Evolutionary conservation across 805 yeast genomes (phyloP).

Genomic region (Hanseniaspora meyeri): DNA sequence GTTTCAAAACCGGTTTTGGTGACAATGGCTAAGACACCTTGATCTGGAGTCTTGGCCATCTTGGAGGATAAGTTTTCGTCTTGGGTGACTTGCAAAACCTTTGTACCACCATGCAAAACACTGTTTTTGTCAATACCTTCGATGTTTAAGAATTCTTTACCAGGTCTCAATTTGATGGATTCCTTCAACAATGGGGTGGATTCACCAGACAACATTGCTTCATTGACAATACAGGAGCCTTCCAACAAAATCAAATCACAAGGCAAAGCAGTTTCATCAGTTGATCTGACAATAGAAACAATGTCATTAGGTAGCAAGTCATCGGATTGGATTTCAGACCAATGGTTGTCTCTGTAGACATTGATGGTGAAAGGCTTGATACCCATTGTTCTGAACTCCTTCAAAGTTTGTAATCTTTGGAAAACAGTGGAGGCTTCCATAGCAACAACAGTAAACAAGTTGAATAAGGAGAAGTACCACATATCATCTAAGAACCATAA

Average conservation of each 20-base stretch:
- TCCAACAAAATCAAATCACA: slow-evolving; percentile 79
- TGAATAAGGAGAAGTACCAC: slow-evolving; percentile 90
- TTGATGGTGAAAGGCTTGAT: slow-evolving; percentile 76
- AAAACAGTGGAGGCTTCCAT: slow-evolving; percentile 91
- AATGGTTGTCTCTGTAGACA: slow-evolving; percentile 55
- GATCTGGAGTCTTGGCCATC: slow-evolving; percentile 62
- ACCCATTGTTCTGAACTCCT: slow-evolving; percentile 94
- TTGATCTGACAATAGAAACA: slow-evolving; percentile 76
- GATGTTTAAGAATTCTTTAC: slow-evolving; percentile 50
- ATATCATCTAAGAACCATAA: slow-evolving; percentile 92
- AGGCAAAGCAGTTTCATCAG: slow-evolving; percentile 83
- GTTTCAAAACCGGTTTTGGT: slow-evolving; percentile 96
- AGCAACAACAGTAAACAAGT: slow-evolving; percentile 79
- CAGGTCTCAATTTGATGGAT: slow-evolving; percentile 73
- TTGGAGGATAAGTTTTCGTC: slow-evolving; percentile 40
- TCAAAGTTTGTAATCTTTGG: slow-evolving; percentile 89
- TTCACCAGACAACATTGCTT: slow-evolving; percentile 98
- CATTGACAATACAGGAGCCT: slow-evolving; percentile 92
- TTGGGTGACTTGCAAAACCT: slow-evolving; percentile 78
- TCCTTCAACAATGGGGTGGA: slow-evolving; percentile 94
- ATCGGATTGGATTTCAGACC: slow-evolving; percentile 60
- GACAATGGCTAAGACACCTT: slow-evolving; percentile 83
- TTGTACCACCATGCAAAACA: slow-evolving; percentile 87
- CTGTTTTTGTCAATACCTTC: slow-evolving; percentile 86
- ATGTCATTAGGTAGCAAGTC: slow-evolving; percentile 83